Evolutionary conservation across 257 asterid genomes (phyloP), one percentile per base, ranked within the genome.

Genomic region (Oldenlandia corymbosa): DNA sequence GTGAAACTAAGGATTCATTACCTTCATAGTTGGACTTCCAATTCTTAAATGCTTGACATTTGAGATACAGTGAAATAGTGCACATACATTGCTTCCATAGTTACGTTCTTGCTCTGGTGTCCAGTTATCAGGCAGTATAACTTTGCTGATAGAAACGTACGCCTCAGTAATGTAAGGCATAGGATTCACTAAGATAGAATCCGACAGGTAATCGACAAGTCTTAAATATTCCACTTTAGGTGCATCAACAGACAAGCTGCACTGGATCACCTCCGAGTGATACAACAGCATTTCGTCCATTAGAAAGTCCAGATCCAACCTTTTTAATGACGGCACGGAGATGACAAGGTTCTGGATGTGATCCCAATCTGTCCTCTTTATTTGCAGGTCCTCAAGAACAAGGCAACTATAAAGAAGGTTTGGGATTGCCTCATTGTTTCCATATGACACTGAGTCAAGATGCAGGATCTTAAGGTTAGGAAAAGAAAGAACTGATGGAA

Each of bases 361-460:
- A 31, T 63, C 68, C 58, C 58, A 31, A 4, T 20, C 5, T 0
- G 0, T 3, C 58, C 68, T 63, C 12, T 16, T n/a, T 47, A 63
- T 62, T 16, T 47, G 31, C 57, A 62, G 31, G n/a, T 47, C 42
- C 57, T 62, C 67, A 23, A 62, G 67, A 17, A 47, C 46, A 2
- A 47, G 34, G 47, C 68, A 63, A 47, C 47, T 0, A 36, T 32
- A 48, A 51, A 63, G 68, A 1, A 63, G 17, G 9, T 31, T 63
- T 14, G 26, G 11, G 12, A 63, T 18, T 0, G 58, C 31, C 1
- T 7, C 20, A 11, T 63, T 47, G 7, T 48, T 34, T 36, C 4
- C 68, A 63, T 47, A 63, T 0, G 10, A 31, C 4, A 31, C 58
- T 6, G 6, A 7, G 7, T 2, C 4, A 2, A 63, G 68, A 63